These are phyloP conservation scores for Poterioochromonas sp. DNA, from an alignment of 352 stramenopile genomes.

Conservation along the genomic window DNA sequence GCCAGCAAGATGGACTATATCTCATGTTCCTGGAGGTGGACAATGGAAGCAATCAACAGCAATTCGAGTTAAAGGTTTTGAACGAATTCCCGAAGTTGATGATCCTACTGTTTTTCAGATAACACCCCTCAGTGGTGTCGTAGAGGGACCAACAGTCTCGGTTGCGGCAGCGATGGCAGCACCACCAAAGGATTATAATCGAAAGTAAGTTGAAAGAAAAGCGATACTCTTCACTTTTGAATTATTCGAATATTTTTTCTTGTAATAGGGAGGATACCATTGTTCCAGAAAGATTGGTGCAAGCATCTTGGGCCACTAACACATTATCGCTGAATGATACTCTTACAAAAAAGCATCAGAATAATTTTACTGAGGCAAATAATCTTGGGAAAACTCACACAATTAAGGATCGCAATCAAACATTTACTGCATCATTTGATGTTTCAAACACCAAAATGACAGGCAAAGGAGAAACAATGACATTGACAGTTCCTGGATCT, in stretches of 20 bases:
- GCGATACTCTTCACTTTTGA: not conserved
- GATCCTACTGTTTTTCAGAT: constrained; percentile 15
- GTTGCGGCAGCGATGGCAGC: not conserved
- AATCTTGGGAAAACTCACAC: not conserved
- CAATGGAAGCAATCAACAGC: not conserved
- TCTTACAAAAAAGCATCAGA: not conserved
- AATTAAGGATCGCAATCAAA: too few relatives aligned
- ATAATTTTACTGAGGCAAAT: constrained; percentile 1
- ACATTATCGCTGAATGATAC: constrained; percentile 12
- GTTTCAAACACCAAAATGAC: not conserved
- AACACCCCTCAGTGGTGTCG: not conserved
- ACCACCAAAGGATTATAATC: constrained; percentile 28
- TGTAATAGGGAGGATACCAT: not conserved
- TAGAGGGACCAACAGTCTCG: constrained; percentile 17
- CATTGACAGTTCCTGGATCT: too few relatives aligned
- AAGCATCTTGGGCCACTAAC: constrained; percentile 15
- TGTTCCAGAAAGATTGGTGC: not conserved
- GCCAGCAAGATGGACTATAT: constrained; percentile 4
- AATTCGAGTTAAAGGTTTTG: constrained; percentile 29
- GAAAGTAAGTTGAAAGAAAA: not conserved
- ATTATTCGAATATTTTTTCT: not conserved
- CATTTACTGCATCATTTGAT: too few relatives aligned
- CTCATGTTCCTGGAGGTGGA: constrained; percentile 9
- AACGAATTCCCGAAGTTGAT: not conserved
- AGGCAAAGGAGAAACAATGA: too few relatives aligned